Conservation (phyloP, 495 filamentous ascomycete species). For the Aspergillus sparsus region DNA sequence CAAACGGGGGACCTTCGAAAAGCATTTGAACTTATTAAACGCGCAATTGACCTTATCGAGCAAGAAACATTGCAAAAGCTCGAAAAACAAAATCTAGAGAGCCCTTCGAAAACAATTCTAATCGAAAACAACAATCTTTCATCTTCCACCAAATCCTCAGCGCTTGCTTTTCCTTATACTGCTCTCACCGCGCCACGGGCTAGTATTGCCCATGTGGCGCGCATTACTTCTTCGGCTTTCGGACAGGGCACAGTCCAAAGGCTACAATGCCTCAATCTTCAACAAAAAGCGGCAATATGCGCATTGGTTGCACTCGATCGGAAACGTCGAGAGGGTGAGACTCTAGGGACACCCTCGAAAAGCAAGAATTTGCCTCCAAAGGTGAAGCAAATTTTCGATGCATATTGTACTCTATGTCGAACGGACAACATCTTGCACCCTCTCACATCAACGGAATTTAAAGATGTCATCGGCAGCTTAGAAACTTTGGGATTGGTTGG, state of each 20-base stretch:
- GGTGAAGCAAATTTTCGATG: conserved; percentile 73
- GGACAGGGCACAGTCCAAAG: conserved; percentile 80
- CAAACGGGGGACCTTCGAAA: conserved; percentile 94
- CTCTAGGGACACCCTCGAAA: conserved; percentile 60
- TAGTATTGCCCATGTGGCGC: conserved; percentile 85
- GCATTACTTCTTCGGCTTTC: conserved; percentile 81
- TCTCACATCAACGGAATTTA: conserved; percentile 84
- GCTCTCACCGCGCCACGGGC: conserved; percentile 81
- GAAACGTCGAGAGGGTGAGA: conserved; percentile 39
- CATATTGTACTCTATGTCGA: conserved; percentile 78
- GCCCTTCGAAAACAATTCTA: conserved; percentile 58
- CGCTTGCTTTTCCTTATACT: conserved; percentile 56
- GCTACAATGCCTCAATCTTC: conserved; percentile 83
- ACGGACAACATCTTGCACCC: conserved; percentile 83
- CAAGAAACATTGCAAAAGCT: conserved; percentile 63
- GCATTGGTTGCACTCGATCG: conserved; percentile 80
- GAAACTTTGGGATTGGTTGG: conserved; percentile 81
- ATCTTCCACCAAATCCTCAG: conserved; percentile 53
- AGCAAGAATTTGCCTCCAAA: conserved; percentile 61
- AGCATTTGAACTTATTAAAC: conserved; percentile 90
- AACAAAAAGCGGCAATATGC: conserved; percentile 95
- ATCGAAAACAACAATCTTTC: conserved; percentile 70
- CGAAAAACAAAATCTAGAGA: conserved; percentile 41
- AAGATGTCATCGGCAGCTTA: conserved; percentile 86
- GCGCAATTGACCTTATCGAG: conserved; percentile 87